Evolutionary conservation across 371 early-diverging fungal species (phyloP).

Genomic region (Syncephalastrum racemosum): DNA sequence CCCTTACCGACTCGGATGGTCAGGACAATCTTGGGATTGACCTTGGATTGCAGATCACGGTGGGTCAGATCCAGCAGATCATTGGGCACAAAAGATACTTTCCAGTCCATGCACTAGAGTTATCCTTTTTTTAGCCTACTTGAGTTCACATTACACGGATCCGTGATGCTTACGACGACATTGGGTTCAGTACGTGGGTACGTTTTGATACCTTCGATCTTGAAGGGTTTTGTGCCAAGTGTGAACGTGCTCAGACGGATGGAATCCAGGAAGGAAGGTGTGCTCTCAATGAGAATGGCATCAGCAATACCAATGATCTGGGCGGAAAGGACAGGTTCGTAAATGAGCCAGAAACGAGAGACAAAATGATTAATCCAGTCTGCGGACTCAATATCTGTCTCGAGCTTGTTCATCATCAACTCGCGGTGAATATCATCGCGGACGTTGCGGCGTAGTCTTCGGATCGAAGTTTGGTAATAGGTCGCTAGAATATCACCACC

Average conservation of each 20-base stretch:
- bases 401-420: constrained; percentile 51
- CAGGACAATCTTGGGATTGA: constrained; percentile 93
- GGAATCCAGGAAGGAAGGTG: constrained; percentile 91
- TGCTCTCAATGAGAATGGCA: constrained; percentile 74
- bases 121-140: too few species aligned
- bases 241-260: constrained; percentile 93
- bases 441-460: constrained; percentile 67
- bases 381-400: constrained; percentile 77
- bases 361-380: constrained; percentile 98
- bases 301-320: constrained; percentile 77
- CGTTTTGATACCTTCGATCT: constrained; percentile 87
- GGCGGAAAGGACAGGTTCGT: constrained; percentile 90
- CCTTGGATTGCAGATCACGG: constrained; percentile 64
- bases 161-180: constrained; percentile 57
- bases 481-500: constrained; percentile 42
- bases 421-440: constrained; percentile 77
- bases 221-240: constrained; percentile 96
- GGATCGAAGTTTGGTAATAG: constrained; percentile 77
- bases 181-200: constrained; percentile 84
- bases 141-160: too few species aligned
- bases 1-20: constrained; percentile 91
- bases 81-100: constrained; percentile 84
- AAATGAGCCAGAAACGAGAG: constrained; percentile 89
- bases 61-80: constrained; percentile 73
- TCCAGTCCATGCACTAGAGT: constrained; percentile 84